Evolutionary conservation across 345 rosid genomes (phyloP).

Genomic region (Luvunga scandens): DNA sequence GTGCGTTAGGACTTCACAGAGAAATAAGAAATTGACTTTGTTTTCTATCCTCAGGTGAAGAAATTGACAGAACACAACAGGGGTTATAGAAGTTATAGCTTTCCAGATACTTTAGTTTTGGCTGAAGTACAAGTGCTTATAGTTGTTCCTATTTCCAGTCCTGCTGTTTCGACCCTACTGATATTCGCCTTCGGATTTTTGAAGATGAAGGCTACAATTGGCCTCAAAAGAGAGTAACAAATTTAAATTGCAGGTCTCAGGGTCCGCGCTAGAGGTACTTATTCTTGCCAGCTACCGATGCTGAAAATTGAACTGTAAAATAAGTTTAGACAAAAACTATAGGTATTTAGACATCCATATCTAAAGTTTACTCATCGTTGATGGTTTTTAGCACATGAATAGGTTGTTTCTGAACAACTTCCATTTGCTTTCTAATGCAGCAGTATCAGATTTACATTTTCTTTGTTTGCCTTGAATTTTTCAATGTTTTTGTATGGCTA

Average conservation of each 20-base stretch:
- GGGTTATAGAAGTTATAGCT: neutral
- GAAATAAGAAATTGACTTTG: neutral
- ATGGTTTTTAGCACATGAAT: neutral
- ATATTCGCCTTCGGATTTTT: neutral
- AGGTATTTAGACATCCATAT: neutral
- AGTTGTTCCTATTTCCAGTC: neutral
- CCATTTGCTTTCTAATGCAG: neutral
- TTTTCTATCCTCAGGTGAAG: neutral
- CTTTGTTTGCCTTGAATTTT: neutral
- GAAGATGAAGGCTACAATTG: neutral
- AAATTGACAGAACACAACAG: neutral
- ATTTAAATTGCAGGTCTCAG: neutral
- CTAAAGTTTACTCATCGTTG: neutral
- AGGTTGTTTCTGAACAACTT: neutral
- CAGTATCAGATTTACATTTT: neutral
- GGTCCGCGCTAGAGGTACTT: neutral
- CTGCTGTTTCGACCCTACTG: neutral
- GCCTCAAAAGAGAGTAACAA: neutral
- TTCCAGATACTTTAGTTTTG: neutral
- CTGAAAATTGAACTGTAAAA: neutral
- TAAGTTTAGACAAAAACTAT: neutral
- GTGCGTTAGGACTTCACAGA: neutral
- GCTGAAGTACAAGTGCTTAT: neutral
- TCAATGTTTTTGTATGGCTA: neutral
- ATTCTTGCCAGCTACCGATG: neutral